Conservation (phyloP, 805 yeast species). For the Candida saitoana region DNA sequence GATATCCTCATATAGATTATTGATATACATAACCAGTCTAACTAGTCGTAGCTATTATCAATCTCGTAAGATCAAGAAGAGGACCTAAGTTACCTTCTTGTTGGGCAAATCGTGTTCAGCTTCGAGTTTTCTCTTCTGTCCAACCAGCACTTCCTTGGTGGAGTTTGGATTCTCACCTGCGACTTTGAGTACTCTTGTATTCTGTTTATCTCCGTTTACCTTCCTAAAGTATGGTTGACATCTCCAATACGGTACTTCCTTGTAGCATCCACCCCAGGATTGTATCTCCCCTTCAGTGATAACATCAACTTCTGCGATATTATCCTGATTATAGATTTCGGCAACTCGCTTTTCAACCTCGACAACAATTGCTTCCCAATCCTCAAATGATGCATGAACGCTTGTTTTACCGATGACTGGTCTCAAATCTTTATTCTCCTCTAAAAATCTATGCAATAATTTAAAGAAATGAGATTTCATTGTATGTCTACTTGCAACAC, state of each 20-base stretch:
- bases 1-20: constrained; percentile 50
- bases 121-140: constrained; percentile 1
- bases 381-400: constrained; percentile 32
- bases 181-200: constrained; percentile 32
- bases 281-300: constrained; percentile 52
- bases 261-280: constrained; percentile 78
- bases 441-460: constrained; percentile 74
- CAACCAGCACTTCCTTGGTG: not conserved
- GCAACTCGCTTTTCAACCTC: constrained; percentile 66
- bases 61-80: too few species aligned
- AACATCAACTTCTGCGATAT: constrained; percentile 54
- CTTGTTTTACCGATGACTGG: constrained; percentile 58
- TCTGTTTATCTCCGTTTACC: constrained; percentile 67
- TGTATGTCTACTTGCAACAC: constrained; percentile 72
- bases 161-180: constrained; percentile 23
- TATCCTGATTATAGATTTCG: constrained; percentile 47
- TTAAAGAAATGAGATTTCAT: constrained; percentile 94
- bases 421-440: constrained; percentile 73
- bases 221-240: constrained; percentile 93
- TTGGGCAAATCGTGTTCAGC: not conserved
- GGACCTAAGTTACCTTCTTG: not conserved
- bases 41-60: too few species aligned
- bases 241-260: constrained; percentile 88
- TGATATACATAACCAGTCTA: too few species aligned
- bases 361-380: constrained; percentile 51